Percentiles rank a stretch among this genome's conserved stretches.
These are phyloP conservation scores for Austroboletus olivaceoglutinosus DNA, from an alignment of 1,284 basidiomycete species.

Conservation along the genomic window DNA sequence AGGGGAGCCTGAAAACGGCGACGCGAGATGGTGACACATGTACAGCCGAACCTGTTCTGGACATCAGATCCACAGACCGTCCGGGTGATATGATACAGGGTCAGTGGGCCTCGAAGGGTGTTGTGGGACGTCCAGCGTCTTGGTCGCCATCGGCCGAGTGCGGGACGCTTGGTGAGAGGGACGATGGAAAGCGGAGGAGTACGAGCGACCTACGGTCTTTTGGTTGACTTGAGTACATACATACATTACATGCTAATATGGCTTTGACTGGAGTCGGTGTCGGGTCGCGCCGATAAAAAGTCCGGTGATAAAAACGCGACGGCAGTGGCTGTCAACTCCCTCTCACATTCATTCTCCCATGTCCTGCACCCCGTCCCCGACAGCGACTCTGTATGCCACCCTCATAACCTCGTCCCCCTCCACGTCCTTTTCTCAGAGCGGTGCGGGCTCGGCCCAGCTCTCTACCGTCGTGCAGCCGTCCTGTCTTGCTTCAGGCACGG, in stretches of 20 bases:
- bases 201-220: constrained; percentile 20
- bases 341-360: constrained; percentile 13
- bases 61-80: constrained; percentile 19
- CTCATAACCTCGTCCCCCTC: constrained; percentile 33
- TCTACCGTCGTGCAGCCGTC: constrained; percentile 32
- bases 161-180: constrained; percentile 15
- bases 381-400: constrained; percentile 38
- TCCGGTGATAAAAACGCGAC: constrained; percentile 7
- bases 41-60: constrained; percentile 22
- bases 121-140: constrained; percentile 17
- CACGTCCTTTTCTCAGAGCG: constrained; percentile 36
- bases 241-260: too few species aligned
- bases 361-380: constrained; percentile 37
- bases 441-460: constrained; percentile 24
- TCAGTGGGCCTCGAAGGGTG: background rate
- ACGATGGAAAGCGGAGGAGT: constrained; percentile 20
- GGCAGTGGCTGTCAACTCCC: background rate
- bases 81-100: constrained; percentile 5
- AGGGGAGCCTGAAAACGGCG: constrained; percentile 16
- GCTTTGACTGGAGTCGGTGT: too few species aligned
- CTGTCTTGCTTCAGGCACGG: constrained; percentile 33
- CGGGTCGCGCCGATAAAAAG: background rate
- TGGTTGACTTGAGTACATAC: background rate
- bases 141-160: constrained; percentile 27
- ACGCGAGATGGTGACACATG: constrained; percentile 13